A percentile compares a stretch with the other conserved stretches of the same genome.
These are phyloP conservation scores for Bigelowiella natans DNA, from an alignment of 78 protist genomes.

Conservation along the genomic window DNA sequence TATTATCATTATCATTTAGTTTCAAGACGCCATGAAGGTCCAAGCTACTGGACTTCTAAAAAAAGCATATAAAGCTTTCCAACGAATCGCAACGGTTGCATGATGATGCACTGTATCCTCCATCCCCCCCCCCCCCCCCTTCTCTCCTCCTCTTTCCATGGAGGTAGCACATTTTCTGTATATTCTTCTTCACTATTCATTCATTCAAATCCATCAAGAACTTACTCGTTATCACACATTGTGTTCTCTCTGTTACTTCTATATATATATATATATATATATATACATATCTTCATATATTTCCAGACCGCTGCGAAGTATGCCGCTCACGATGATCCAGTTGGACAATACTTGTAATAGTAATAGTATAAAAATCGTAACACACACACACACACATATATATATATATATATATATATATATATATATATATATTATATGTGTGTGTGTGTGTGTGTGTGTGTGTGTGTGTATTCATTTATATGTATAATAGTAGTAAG, in stretches of 20 bases:
- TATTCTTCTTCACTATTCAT: too few species aligned
- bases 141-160: too few species aligned
- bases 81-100: too few species aligned
- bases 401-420: not conserved
- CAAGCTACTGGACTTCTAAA: too few species aligned
- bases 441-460: not conserved
- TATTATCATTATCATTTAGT: too few species aligned
- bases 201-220: too few species aligned
- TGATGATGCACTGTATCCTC: too few species aligned
- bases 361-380: not conserved
- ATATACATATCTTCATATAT: not conserved
- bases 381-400: not conserved
- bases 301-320: not conserved
- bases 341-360: not conserved
- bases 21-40: too few species aligned
- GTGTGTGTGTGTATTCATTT: not conserved
- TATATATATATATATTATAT: not conserved
- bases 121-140: too few species aligned
- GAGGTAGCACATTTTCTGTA: too few species aligned
- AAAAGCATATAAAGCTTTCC: too few species aligned
- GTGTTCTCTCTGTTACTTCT: not conserved
- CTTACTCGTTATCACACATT: too few species aligned
- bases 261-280: not conserved
- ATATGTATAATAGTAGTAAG: not conserved
- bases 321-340: not conserved